Evolutionary conservation across 2,329 filamentous ascomycete genomes (phyloP).

Genomic region (Rhytidhysteron rufulum): DNA sequence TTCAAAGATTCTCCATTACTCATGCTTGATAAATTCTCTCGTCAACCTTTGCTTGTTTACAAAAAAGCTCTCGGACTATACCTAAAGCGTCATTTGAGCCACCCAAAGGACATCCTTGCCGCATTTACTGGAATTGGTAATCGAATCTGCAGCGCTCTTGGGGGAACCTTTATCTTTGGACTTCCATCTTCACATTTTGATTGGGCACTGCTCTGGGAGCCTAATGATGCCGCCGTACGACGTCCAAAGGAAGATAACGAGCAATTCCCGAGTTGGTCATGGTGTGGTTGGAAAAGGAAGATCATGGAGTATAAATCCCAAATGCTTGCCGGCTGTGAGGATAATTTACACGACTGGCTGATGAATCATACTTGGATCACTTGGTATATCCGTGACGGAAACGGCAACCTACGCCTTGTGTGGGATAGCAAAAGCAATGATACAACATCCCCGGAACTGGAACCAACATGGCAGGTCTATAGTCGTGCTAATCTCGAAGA

Average conservation of each 20-base stretch:
- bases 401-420: constrained; percentile 25
- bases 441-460: background rate
- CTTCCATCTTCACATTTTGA: constrained; percentile 1
- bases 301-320: constrained; percentile 15
- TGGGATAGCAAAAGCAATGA: constrained; percentile 15
- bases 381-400: constrained; percentile 32
- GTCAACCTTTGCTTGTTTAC: constrained; percentile 27
- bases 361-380: constrained; percentile 33
- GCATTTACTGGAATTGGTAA: constrained; percentile 32
- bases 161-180: constrained; percentile 8
- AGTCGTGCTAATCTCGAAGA: background rate
- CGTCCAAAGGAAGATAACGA: constrained; percentile 12
- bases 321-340: constrained; percentile 18
- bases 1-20: constrained; percentile 22
- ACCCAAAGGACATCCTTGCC: constrained; percentile 25
- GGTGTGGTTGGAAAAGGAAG: constrained; percentile 29
- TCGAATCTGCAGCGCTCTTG: constrained; percentile 17
- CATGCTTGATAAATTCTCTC: constrained; percentile 20
- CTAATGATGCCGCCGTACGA: constrained; percentile 20
- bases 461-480: background rate
- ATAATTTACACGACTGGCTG: constrained; percentile 32
- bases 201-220: background rate
- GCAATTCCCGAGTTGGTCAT: constrained; percentile 36
- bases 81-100: constrained; percentile 20
- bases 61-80: constrained; percentile 28